Conservation (phyloP, 1,284 basidiomycete genomes). For the Polyporus tsugae region DNA sequence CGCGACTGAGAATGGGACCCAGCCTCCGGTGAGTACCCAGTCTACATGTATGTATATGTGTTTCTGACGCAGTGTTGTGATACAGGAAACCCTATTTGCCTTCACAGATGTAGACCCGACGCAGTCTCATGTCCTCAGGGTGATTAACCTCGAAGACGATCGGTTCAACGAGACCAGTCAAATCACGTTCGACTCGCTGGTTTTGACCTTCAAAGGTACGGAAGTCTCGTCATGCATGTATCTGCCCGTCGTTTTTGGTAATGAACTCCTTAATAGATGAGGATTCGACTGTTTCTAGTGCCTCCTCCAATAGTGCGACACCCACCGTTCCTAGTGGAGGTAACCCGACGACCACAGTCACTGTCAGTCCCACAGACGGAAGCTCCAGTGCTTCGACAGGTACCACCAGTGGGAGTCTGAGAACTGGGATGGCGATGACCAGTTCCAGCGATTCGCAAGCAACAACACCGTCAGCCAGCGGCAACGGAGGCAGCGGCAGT, state of each 20-base stretch:
- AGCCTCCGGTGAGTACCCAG: constrained; percentile 27
- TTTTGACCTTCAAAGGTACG: constrained; percentile 32
- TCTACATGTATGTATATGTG: neutral
- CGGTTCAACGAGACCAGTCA: constrained; percentile 37
- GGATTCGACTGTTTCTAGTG: neutral
- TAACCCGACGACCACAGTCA: neutral
- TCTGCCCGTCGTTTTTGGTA: neutral
- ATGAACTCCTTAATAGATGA: neutral
- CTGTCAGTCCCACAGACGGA: neutral
- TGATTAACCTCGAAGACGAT: constrained; percentile 42
- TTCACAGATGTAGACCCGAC: constrained; percentile 39
- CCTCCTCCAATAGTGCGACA: neutral
- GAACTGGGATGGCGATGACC: neutral
- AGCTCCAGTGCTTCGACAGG: neutral
- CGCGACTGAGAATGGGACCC: constrained; percentile 26
- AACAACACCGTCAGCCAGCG: neutral
- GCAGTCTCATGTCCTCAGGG: constrained; percentile 38
- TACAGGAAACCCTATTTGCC: constrained; percentile 38
- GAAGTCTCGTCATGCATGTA: constrained; percentile 11
- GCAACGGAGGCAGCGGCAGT: neutral
- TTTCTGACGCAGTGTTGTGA: neutral
- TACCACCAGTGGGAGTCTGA: neutral
- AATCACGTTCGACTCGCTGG: constrained; percentile 43
- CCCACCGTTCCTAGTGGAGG: neutral
- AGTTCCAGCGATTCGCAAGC: neutral